Percentiles rank a stretch among this genome's conserved stretches.
phyloP scores from a whole-genome alignment of 495 filamentous ascomycete species.

The Cladorrhinum samala region DNA sequence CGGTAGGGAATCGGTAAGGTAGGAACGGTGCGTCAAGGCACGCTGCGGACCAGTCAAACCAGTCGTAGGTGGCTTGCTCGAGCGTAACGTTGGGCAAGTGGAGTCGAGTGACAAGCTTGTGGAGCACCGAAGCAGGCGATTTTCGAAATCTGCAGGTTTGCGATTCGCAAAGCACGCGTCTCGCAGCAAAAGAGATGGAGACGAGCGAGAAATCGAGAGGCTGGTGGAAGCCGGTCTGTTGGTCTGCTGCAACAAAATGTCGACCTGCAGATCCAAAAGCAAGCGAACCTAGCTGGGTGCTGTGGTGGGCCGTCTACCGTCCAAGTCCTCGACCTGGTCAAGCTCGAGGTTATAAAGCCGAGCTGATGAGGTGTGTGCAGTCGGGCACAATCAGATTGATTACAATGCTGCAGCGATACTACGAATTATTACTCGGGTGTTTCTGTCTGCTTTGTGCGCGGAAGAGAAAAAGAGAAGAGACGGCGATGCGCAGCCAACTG shows the following conservation, averaged over 20 bases:
- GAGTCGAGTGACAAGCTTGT: constrained; percentile 2
- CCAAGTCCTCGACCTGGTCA: background rate
- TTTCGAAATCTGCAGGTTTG: background rate
- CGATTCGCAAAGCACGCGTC: constrained; percentile 16
- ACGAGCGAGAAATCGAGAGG: constrained; percentile 18
- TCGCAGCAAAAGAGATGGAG: constrained; percentile 2
- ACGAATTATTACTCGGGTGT: too few relatives aligned
- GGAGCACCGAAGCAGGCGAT: constrained; percentile 8
- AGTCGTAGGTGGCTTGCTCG: constrained; percentile 1
- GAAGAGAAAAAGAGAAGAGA: too few relatives aligned
- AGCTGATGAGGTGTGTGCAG: too few relatives aligned
- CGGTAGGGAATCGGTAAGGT: background rate
- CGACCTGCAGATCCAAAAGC: too few relatives aligned
- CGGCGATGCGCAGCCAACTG: background rate
- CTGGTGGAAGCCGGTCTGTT: constrained; percentile 14
- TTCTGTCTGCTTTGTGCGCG: too few relatives aligned
- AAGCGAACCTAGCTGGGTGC: constrained; percentile 13
- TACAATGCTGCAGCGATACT: too few relatives aligned
- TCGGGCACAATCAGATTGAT: too few relatives aligned
- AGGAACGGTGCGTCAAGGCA: background rate
- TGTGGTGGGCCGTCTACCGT: background rate
- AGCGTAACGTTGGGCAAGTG: constrained; percentile 1
- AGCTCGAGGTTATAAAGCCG: too few relatives aligned
- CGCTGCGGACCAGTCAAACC: background rate
- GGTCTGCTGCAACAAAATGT: constrained; percentile 11